Percentiles rank a stretch among this genome's conserved stretches.
Conservation (phyloP, 345 rosid genomes). For the Capsella bursapastoris region DNA sequence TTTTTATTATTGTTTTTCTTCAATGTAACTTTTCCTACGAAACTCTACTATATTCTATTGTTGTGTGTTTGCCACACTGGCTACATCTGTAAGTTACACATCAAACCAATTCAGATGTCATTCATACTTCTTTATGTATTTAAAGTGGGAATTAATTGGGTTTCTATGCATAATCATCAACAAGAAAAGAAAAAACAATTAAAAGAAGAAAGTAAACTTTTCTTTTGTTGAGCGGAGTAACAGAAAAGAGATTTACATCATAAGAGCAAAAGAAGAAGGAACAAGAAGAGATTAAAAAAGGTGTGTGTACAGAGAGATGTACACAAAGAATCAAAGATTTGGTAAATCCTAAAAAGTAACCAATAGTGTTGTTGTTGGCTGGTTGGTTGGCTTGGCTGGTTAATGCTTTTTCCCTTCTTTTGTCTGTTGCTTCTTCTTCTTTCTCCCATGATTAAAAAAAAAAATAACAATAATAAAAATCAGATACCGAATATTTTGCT, state of each 20-base stretch:
- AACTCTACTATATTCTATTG: too few species aligned
- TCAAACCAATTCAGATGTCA: too few species aligned
- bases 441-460: constrained; percentile 32
- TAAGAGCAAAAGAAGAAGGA: constrained; percentile 31
- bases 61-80: too few species aligned
- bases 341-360: constrained; percentile 42
- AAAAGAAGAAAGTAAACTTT: too few species aligned
- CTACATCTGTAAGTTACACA: too few species aligned
- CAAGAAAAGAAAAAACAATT: too few species aligned
- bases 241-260: neutral
- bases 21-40: too few species aligned
- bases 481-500: constrained; percentile 31
- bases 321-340: constrained; percentile 49
- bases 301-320: constrained; percentile 19
- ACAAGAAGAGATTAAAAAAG: constrained; percentile 2
- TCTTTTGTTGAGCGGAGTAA: too few species aligned
- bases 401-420: constrained; percentile 32
- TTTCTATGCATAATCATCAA: too few species aligned
- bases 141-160: too few species aligned
- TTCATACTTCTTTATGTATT: too few species aligned
- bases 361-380: constrained; percentile 34
- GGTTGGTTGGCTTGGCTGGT: constrained; percentile 32
- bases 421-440: constrained; percentile 34
- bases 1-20: too few species aligned
- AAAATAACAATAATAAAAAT: constrained; percentile 12